phyloP scores from a whole-genome alignment of 441 rosid species.

The Pelargonium fulgidum region DNA sequence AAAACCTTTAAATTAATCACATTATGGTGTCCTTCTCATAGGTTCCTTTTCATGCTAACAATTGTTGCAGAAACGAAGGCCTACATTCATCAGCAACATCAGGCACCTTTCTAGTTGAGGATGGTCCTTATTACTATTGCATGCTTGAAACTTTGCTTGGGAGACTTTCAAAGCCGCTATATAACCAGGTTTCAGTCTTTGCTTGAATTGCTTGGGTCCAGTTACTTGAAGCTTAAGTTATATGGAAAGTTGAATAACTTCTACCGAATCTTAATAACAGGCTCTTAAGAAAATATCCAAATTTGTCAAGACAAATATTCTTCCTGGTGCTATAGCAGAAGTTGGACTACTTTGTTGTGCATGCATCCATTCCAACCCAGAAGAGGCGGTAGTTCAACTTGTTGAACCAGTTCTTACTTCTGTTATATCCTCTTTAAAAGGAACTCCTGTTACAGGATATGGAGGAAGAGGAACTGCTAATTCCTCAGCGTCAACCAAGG shows the following conservation, averaged over 20 bases:
- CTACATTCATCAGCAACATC: conserved; percentile 85
- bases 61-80: conserved; percentile 73
- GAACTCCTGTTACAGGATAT: conserved; percentile 83
- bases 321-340: conserved; percentile 99
- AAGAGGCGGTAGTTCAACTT: conserved; percentile 78
- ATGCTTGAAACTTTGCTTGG: conserved; percentile 98
- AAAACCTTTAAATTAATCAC: neutral
- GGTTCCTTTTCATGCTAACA: neutral
- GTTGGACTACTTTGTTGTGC: conserved; percentile 99
- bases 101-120: conserved; percentile 97
- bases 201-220: conserved; percentile 20
- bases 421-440: conserved; percentile 81
- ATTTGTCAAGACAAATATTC: conserved; percentile 88
- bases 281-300: conserved; percentile 95
- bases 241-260: conserved; percentile 1
- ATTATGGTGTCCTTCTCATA: conserved; percentile 9
- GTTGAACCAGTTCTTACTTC: conserved; percentile 81
- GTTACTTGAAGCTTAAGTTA: neutral
- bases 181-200: conserved; percentile 59
- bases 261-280: conserved; percentile 36
- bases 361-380: conserved; percentile 91
- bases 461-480: conserved; percentile 67
- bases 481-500: conserved; percentile 60
- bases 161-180: conserved; percentile 77
- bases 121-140: conserved; percentile 95